phyloP scores from a whole-genome alignment of 2,329 filamentous ascomycete species.

The Paramyrothecium roridum region DNA sequence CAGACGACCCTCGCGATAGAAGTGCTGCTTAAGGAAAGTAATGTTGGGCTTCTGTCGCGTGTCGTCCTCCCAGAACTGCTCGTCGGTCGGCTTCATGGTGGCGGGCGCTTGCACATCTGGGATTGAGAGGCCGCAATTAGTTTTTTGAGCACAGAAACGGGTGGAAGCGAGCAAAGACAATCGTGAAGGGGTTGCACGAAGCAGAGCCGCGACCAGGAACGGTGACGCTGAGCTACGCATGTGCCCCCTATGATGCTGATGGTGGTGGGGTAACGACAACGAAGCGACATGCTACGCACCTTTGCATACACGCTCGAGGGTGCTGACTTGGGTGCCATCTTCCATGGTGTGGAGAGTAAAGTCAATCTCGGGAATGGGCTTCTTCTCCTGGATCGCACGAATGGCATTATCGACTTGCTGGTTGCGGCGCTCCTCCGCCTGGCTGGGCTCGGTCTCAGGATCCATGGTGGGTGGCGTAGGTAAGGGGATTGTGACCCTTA shows the following conservation, averaged over 20 bases:
- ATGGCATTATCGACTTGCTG: conserved; percentile 82
- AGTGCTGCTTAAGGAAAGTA: conserved; percentile 93
- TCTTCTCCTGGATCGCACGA: conserved; percentile 91
- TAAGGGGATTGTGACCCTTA: neutral
- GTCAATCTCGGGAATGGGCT: conserved; percentile 94
- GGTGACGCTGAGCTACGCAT: conserved; percentile 1
- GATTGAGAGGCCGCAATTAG: too few relatives aligned
- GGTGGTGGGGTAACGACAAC: conserved; percentile 8
- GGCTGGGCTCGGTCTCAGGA: conserved; percentile 36
- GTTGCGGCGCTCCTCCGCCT: conserved; percentile 45
- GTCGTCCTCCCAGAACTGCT: conserved; percentile 88
- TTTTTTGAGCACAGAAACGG: too few relatives aligned
- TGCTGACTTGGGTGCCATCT: conserved; percentile 93
- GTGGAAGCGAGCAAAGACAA: neutral
- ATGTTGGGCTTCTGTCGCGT: conserved; percentile 88
- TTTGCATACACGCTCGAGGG: conserved; percentile 95
- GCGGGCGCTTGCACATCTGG: conserved; percentile 96
- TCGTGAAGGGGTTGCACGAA: neutral
- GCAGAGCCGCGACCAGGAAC: neutral
- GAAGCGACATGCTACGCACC: conserved; percentile 52
- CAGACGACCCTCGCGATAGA: conserved; percentile 94
- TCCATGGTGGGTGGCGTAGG: conserved; percentile 42
- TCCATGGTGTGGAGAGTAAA: conserved; percentile 99
- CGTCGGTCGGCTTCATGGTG: conserved; percentile 86
- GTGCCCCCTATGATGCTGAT: conserved; percentile 13